Percentiles rank a stretch among this genome's conserved stretches.
Evolutionary conservation across 257 asterid genomes (phyloP).

Genomic region (Nicotiana obtusifolia): DNA sequence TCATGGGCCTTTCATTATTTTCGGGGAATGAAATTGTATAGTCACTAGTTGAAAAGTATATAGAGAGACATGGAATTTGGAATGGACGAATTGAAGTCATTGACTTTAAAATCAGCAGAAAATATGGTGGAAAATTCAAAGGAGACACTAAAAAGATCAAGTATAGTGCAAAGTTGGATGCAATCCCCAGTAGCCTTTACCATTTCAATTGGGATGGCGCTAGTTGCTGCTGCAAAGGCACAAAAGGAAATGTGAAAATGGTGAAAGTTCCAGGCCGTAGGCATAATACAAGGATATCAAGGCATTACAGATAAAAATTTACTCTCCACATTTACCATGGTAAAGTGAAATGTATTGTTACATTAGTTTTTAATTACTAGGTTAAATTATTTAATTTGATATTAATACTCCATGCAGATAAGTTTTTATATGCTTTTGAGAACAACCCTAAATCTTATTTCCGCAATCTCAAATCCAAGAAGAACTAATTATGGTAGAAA

Average conservation of each 20-base stretch:
- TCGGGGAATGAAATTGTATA: too few species aligned
- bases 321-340: too few species aligned
- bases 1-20: too few species aligned
- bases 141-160: not conserved
- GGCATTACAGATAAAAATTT: not conserved
- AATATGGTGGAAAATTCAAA: constrained; percentile 5
- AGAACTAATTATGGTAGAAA: not conserved
- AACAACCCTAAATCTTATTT: constrained; percentile 5
- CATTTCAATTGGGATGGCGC: not conserved
- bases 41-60: too few species aligned
- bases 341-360: too few species aligned
- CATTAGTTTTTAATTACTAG: too few species aligned
- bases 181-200: not conserved
- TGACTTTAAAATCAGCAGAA: not conserved
- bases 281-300: not conserved
- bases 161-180: constrained; percentile 1
- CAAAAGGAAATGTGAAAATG: not conserved
- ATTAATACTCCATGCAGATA: too few species aligned
- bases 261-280: constrained; percentile 23
- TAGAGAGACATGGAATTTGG: not conserved
- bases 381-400: too few species aligned
- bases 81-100: not conserved
- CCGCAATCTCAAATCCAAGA: constrained; percentile 12
- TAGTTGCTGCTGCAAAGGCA: constrained; percentile 8
- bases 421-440: not conserved